phyloP scores from a whole-genome alignment of 495 filamentous ascomycete genomes.

The Podospora comata region DNA sequence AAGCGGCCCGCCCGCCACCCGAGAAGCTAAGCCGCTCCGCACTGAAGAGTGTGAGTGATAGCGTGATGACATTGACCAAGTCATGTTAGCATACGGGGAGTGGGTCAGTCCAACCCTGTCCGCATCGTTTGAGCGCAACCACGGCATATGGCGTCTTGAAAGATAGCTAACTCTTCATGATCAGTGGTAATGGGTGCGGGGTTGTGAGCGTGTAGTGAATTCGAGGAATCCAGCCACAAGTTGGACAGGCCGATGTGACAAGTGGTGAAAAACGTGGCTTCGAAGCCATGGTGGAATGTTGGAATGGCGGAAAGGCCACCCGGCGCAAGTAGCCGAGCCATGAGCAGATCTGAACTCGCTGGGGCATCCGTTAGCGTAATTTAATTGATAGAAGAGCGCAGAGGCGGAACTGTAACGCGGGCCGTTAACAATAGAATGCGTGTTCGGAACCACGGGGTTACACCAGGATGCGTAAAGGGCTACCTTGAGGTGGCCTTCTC shows the following conservation, averaged over 20 bases:
- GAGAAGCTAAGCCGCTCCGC: background rate
- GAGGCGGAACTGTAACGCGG: background rate
- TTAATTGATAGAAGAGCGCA: background rate
- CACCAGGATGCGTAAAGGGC: background rate
- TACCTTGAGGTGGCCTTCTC: too few relatives aligned
- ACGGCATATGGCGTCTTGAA: background rate
- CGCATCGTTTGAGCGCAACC: background rate
- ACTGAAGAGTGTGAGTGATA: background rate
- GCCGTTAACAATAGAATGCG: slow-evolving; percentile 3
- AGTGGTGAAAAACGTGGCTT: background rate
- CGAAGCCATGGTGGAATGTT: background rate
- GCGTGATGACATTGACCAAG: background rate
- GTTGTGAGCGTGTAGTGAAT: background rate
- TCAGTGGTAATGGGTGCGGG: background rate
- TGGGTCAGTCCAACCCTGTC: background rate
- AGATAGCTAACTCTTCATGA: background rate
- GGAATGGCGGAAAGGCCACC: background rate
- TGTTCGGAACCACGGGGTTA: slow-evolving; percentile 1
- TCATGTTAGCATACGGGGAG: background rate
- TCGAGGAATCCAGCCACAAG: background rate
- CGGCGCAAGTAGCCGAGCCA: background rate
- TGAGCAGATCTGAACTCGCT: background rate
- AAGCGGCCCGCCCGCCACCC: background rate
- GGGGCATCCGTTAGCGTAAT: background rate
- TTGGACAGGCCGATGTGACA: background rate